phyloP scores from a whole-genome alignment of 768 basidiomycete genomes.

The Tylopilus sp. region DNA sequence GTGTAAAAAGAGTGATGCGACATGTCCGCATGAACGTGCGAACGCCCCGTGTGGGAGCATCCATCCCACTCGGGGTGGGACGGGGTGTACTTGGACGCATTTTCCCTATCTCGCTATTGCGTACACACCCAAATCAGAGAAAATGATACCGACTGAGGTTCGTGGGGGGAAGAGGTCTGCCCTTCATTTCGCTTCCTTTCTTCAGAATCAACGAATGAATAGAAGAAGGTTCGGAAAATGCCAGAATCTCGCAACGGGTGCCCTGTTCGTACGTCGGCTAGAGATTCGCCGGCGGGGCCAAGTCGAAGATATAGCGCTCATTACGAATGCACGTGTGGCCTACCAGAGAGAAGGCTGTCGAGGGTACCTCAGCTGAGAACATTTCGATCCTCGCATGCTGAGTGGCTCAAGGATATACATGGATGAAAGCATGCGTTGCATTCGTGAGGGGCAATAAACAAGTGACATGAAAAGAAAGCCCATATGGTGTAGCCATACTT shows the following conservation, averaged over 20 bases:
- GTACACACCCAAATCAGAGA: background rate
- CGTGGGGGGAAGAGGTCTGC: background rate
- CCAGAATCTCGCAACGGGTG: slow-evolving; percentile 5
- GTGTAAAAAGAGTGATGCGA: background rate
- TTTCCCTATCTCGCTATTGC: background rate
- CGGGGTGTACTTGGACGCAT: background rate
- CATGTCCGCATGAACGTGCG: slow-evolving; percentile 2
- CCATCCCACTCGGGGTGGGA: background rate
- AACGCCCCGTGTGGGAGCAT: background rate
- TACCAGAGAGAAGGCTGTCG: background rate
- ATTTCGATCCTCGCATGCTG: slow-evolving; percentile 3
- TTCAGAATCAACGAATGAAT: background rate
- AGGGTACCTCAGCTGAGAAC: slow-evolving; percentile 2
- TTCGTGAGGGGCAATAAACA: slow-evolving; percentile 21
- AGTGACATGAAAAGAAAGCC: slow-evolving; percentile 16
- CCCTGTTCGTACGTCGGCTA: background rate
- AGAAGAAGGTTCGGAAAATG: slow-evolving; percentile 16
- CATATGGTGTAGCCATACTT: slow-evolving; percentile 23
- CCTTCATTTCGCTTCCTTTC: slow-evolving; percentile 2
- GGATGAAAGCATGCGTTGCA: slow-evolving; percentile 23
- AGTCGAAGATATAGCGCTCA: background rate
- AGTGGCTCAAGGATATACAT: slow-evolving; percentile 16
- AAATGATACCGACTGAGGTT: background rate
- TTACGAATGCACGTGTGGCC: background rate
- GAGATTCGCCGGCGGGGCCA: background rate